A percentile compares a stretch with the other conserved stretches of the same genome.
These are phyloP conservation scores for Trichoderma parareesei DNA, from an alignment of 495 filamentous ascomycete genomes.

Conservation along the genomic window DNA sequence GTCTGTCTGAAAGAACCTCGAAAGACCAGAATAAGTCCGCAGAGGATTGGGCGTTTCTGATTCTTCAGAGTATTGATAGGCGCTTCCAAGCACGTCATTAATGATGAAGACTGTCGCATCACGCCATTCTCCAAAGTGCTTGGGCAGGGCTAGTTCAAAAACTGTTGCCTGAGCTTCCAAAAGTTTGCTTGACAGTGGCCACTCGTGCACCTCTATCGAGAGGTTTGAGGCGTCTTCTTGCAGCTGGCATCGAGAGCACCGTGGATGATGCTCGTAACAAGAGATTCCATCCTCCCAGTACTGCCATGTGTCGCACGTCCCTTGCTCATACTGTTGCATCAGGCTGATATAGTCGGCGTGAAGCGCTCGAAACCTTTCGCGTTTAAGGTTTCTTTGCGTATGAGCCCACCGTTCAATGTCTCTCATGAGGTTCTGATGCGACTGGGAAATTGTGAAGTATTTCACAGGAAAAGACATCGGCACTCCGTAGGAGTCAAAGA, in stretches of 20 bases:
- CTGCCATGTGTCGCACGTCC: not conserved
- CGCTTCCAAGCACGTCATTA: not conserved
- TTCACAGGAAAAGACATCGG: conserved; percentile 40
- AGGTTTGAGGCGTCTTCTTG: not conserved
- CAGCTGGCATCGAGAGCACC: not conserved
- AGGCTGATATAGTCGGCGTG: not conserved
- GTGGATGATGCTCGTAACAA: not conserved
- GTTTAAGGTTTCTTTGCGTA: conserved; percentile 29
- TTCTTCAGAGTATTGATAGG: not conserved
- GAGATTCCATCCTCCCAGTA: not conserved
- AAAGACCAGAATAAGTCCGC: not conserved
- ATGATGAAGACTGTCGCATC: not conserved
- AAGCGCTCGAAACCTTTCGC: conserved; percentile 27
- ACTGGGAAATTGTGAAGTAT: conserved; percentile 42
- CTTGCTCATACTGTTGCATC: not conserved
- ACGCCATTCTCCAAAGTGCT: not conserved
- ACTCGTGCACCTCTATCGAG: not conserved
- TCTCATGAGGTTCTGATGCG: conserved; percentile 31
- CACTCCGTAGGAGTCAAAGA: conserved; percentile 29
- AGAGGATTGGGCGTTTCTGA: not conserved
- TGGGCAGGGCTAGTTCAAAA: not conserved
- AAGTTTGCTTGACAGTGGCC: conserved; percentile 16
- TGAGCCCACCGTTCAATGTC: conserved; percentile 35
- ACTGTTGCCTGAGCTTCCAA: not conserved
- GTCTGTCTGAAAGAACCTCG: not conserved